A percentile compares a stretch with the other conserved stretches of the same genome.
These are phyloP conservation scores for Celoporthe dispersa DNA, from an alignment of 2,329 filamentous ascomycete species.

Conservation along the genomic window DNA sequence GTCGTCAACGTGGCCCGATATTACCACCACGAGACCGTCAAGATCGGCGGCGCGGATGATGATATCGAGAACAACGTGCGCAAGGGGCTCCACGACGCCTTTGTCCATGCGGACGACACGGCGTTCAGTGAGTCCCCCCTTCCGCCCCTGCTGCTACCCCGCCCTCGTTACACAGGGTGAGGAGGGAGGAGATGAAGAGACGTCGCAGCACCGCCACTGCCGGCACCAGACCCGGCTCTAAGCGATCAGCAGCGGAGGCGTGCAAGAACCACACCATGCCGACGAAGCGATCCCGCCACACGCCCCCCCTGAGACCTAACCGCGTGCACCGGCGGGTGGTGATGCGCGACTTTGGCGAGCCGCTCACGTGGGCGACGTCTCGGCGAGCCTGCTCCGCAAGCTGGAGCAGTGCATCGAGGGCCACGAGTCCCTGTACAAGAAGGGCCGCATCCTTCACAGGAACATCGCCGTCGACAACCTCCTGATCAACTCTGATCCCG, in stretches of 20 bases:
- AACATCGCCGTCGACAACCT: conserved; percentile 46
- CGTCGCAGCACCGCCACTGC: neutral
- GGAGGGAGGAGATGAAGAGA: no score
- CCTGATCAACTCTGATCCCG: conserved; percentile 43
- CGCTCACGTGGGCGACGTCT: conserved; percentile 42
- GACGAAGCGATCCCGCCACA: no score
- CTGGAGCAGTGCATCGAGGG: conserved; percentile 40
- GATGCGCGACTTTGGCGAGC: conserved; percentile 39
- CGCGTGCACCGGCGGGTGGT: conserved; percentile 1
- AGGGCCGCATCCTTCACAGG: conserved; percentile 40
- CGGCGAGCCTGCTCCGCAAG: conserved; percentile 36
- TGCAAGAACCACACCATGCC: no score
- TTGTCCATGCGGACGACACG: neutral
- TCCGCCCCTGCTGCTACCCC: no score
- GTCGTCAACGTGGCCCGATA: conserved; percentile 39
- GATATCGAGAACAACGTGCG: conserved; percentile 23
- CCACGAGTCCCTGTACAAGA: conserved; percentile 36
- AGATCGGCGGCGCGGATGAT: conserved; percentile 34
- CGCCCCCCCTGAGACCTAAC: neutral
- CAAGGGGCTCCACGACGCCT: neutral
- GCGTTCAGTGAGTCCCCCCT: neutral
- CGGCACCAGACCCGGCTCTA: neutral
- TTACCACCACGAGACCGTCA: conserved; percentile 38
- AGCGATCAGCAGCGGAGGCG: neutral
- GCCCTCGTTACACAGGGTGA: no score